Evolutionary conservation across 805 yeast species (phyloP).

Genomic region (Cyberlindnera americana): DNA sequence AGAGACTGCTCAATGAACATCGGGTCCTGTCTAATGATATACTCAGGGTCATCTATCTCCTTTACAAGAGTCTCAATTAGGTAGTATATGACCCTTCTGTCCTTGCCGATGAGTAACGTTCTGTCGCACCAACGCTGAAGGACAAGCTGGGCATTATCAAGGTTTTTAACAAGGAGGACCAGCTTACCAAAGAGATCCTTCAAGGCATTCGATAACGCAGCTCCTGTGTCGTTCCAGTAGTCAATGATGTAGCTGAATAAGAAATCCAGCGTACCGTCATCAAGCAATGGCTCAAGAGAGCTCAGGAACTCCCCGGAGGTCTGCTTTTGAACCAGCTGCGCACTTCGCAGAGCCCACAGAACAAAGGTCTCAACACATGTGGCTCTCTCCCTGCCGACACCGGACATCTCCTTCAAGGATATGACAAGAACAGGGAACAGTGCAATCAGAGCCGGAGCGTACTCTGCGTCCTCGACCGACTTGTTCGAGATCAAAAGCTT

Average conservation of each 20-base stretch:
- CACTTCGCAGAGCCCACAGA: constrained; percentile 58
- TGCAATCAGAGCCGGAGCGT: constrained; percentile 13
- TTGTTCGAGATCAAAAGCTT: constrained; percentile 20
- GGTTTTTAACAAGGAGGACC: constrained; percentile 36
- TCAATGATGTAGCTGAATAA: constrained; percentile 56
- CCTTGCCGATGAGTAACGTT: constrained; percentile 42
- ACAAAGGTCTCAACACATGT: constrained; percentile 56
- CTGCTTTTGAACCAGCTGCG: constrained; percentile 33
- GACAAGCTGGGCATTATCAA: constrained; percentile 24
- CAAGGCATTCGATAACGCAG: constrained; percentile 67
- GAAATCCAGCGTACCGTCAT: constrained; percentile 24
- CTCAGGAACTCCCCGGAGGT: constrained; percentile 4
- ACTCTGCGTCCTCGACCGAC: constrained; percentile 12
- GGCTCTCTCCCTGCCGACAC: constrained; percentile 37
- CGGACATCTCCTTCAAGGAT: constrained; percentile 32
- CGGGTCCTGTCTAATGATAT: constrained; percentile 43
- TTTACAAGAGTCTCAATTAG: constrained; percentile 54
- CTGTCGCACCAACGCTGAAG: constrained; percentile 44
- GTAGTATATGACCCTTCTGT: constrained; percentile 59
- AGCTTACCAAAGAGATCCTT: constrained; percentile 57
- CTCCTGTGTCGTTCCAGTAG: constrained; percentile 67
- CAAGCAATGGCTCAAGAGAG: constrained; percentile 14
- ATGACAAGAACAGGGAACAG: constrained; percentile 30
- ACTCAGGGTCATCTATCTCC: constrained; percentile 38
- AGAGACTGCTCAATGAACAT: constrained; percentile 46